Evolutionary conservation across 1,284 basidiomycete genomes (phyloP), one percentile per base, ranked within the genome.

Genomic region (Phylloporus sp.): DNA sequence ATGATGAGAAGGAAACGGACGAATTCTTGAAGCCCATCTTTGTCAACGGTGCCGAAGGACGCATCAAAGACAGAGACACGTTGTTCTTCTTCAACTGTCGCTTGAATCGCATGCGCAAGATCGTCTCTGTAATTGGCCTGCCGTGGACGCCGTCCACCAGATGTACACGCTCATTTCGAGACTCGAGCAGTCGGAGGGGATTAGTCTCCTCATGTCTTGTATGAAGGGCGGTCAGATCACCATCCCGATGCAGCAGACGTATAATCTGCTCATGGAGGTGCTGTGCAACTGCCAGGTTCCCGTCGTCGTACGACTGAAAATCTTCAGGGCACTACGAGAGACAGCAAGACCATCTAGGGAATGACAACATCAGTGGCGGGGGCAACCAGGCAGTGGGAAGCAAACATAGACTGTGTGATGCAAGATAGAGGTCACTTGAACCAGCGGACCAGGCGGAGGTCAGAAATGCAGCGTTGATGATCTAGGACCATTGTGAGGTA

Each of bases 31-130:
- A 96, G 84, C 95, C 95, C 4, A 94, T 97, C 78, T 94, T 97
- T 73, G 88, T 93, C 60, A 91, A 94, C 65, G 92, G 91, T 1
- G 89, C 89, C 25, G 88, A 90, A 58, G 92, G 93, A 10, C 85
- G 94, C 60, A 90, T 97, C 77, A 91, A 96, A 80, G 89, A 91
- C 43, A 81, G 80, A 60, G 95, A 96, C 79, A 96, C 95, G 0
- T 76, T 97, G 14, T 97, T 96, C 87, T 91, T 94, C 83, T 97
- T 96, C 89, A 97, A 97, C 85, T 97, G 97, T 81, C 92, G 95
- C 70, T 96, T 95, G 3, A 95, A 97, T 81, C 91, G 95, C 68
- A 95, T 97, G 92, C 89, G 95, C 60, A 95, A 97, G 82, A 91
- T 97, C 70, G 86, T 83, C 20, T 83, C 88, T n/a, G 88, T 97